These are phyloP conservation scores for Globisporangium cylindrosporum DNA, from an alignment of 352 stramenopile species.

Conservation along the genomic window DNA sequence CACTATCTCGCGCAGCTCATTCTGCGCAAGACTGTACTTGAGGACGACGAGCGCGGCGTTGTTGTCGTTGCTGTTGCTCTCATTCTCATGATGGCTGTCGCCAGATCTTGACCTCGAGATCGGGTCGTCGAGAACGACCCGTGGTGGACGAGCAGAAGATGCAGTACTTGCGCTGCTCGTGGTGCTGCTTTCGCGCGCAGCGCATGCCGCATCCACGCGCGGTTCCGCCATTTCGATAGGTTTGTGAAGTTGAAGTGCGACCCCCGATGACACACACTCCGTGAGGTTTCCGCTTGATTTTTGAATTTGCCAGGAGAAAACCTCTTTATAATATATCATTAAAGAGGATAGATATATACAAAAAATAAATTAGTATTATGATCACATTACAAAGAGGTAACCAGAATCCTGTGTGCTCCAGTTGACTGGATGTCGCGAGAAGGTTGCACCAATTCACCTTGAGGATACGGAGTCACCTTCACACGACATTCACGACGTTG, in stretches of 20 bases:
- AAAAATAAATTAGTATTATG: background rate
- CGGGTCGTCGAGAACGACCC: no score
- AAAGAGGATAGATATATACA: no score
- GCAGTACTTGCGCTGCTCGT: background rate
- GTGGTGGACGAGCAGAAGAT: no score
- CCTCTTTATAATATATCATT: constrained; percentile 1
- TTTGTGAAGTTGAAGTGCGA: constrained; percentile 8
- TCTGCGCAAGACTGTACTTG: constrained; percentile 29
- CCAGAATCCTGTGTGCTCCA: background rate
- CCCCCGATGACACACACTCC: background rate
- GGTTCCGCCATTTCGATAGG: background rate
- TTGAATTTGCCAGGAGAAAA: no score
- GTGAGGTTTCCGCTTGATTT: no score
- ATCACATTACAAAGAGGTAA: background rate
- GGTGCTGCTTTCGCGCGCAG: background rate
- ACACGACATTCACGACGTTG: background rate
- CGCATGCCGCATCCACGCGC: background rate
- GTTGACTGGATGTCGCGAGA: background rate
- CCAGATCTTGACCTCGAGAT: no score
- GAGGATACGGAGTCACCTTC: background rate
- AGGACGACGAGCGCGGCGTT: constrained; percentile 12
- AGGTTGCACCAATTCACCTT: background rate
- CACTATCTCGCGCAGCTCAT: constrained; percentile 24
- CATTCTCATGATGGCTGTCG: background rate
- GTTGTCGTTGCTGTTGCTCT: background rate